phyloP scores from a whole-genome alignment of 306 rosid species.

The Lathyrus tuberosus region DNA sequence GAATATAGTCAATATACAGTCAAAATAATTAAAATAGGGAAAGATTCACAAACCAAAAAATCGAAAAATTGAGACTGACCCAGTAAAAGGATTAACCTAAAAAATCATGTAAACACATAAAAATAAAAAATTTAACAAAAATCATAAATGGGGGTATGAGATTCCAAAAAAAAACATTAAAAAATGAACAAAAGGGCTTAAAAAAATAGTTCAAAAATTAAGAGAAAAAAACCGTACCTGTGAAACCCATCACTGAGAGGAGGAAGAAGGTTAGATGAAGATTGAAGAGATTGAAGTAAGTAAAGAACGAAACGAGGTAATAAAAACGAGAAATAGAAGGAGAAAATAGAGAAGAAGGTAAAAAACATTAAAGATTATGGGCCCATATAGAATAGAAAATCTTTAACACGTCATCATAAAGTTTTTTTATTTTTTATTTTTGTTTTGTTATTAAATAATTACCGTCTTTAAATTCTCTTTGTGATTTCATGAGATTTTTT shows the following conservation, averaged over 20 bases:
- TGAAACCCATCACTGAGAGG: slow-evolving; percentile 29
- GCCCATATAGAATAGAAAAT: slow-evolving; percentile 44
- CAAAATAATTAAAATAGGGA: no score
- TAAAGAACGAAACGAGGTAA: slow-evolving; percentile 35
- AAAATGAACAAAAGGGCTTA: not conserved
- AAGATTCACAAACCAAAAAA: slow-evolving; percentile 5
- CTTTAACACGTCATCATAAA: slow-evolving; percentile 48
- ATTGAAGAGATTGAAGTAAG: slow-evolving; percentile 36
- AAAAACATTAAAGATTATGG: slow-evolving; percentile 22
- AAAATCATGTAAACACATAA: slow-evolving; percentile 26
- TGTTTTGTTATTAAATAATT: not conserved
- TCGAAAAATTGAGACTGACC: slow-evolving; percentile 23
- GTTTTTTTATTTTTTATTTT: slow-evolving; percentile 13
- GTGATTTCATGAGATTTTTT: slow-evolving; percentile 5
- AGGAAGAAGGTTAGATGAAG: slow-evolving; percentile 36
- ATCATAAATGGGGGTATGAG: slow-evolving; percentile 47
- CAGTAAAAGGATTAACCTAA: not conserved
- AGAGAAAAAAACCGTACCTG: slow-evolving; percentile 33
- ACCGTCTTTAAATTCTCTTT: not conserved
- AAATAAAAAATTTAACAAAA: slow-evolving; percentile 41
- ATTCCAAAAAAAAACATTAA: slow-evolving; percentile 14
- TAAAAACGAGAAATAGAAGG: slow-evolving; percentile 8
- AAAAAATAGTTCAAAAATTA: not conserved
- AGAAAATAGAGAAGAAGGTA: slow-evolving; percentile 26
- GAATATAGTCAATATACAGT: not conserved